Conservation (phyloP, 2,329 filamentous ascomycete species). For the Dothideomycetes sp. region DNA sequence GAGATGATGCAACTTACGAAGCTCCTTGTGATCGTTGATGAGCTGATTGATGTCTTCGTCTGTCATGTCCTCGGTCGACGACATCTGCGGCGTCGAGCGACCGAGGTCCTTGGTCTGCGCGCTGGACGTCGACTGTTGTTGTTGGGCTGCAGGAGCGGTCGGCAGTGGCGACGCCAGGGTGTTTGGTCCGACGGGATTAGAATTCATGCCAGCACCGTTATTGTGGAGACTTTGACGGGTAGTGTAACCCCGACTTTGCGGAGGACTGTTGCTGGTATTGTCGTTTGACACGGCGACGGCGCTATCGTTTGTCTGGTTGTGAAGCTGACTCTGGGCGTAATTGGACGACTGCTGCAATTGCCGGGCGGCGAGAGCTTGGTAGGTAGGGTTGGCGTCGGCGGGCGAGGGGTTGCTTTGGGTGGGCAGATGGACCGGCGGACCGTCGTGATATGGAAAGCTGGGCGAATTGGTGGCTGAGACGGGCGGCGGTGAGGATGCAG, state of each 20-base stretch:
- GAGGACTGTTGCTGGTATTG: not conserved
- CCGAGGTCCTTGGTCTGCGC: conserved; percentile 21
- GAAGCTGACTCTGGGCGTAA: not conserved
- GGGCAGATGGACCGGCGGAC: not conserved
- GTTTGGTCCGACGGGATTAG: conserved; percentile 7
- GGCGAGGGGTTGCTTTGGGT: not conserved
- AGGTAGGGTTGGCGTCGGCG: not conserved
- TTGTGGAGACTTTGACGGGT: not conserved
- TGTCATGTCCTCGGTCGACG: conserved; percentile 29
- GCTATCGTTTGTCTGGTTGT: conserved; percentile 14
- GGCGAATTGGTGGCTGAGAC: not conserved
- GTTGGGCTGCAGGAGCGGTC: too few species aligned
- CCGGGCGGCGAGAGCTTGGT: not conserved
- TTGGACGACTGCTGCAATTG: not conserved
- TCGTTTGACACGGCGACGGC: conserved; percentile 12
- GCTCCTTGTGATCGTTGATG: conserved; percentile 38
- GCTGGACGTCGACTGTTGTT: conserved; percentile 10
- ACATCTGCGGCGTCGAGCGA: conserved; percentile 34
- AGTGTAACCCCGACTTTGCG: too few species aligned
- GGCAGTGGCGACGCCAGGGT: conserved; percentile 6
- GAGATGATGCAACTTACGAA: conserved; percentile 28
- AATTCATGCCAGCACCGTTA: not conserved
- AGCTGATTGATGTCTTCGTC: conserved; percentile 37
- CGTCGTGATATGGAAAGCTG: not conserved
- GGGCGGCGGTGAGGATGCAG: not conserved